A percentile compares a stretch with the other conserved stretches of the same genome.
Conservation (phyloP, 305 asterid species). For the Fraxinus xanthoxyloides region DNA sequence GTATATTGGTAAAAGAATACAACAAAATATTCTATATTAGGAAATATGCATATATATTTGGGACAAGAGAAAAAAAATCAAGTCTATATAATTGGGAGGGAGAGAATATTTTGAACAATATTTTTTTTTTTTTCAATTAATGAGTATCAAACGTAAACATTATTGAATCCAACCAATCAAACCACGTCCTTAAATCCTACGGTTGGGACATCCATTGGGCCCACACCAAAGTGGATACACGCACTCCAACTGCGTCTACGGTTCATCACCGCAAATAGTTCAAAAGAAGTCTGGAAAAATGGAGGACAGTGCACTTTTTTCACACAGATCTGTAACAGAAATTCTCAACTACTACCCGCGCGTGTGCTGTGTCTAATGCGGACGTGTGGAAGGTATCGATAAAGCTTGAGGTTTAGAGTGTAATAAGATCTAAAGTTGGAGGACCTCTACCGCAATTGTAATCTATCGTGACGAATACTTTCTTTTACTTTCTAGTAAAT, state of each 20-base stretch:
- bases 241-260: not conserved
- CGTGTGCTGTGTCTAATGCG: not conserved
- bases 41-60: no score
- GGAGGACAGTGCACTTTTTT: conserved; percentile 5
- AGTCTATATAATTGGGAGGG: no score
- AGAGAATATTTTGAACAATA: no score
- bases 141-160: no score
- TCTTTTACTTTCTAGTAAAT: no score
- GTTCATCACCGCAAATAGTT: not conserved
- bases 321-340: not conserved
- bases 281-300: conserved; percentile 21
- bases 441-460: not conserved
- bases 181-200: not conserved
- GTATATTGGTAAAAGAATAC: no score
- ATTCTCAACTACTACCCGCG: not conserved
- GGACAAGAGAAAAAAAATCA: no score
- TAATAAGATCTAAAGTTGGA: not conserved
- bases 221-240: not conserved
- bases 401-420: not conserved
- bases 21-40: no score
- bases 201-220: not conserved
- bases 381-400: not conserved
- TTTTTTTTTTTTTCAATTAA: no score
- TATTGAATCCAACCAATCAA: not conserved
- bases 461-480: no score